Conservation (phyloP, 805 yeast genomes). For the Babjeviella inositovora region DNA sequence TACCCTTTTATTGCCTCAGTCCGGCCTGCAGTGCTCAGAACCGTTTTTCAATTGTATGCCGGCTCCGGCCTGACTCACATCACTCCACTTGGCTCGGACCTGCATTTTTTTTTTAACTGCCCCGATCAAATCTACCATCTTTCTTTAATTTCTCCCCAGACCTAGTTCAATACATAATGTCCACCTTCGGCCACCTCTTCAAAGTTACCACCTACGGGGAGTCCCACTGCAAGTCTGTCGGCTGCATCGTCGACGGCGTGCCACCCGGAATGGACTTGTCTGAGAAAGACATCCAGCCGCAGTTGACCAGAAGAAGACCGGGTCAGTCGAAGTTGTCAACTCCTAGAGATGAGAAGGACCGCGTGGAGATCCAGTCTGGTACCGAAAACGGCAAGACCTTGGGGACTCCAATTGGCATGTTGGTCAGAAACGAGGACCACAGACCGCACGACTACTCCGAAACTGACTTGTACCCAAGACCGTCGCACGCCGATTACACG, state of each 20-base stretch:
- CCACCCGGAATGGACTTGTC: constrained; percentile 86
- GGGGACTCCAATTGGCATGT: constrained; percentile 93
- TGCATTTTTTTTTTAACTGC: no score
- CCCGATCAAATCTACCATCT: no score
- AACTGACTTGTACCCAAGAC: constrained; percentile 92
- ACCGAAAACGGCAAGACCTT: constrained; percentile 81
- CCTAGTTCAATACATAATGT: no score
- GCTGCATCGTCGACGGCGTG: constrained; percentile 96
- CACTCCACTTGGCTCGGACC: no score
- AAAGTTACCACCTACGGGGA: constrained; percentile 94
- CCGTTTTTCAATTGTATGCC: no score
- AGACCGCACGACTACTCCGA: constrained; percentile 93
- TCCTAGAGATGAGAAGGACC: constrained; percentile 92
- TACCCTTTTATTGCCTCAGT: no score
- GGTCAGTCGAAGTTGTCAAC: constrained; percentile 89
- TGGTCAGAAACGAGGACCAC: constrained; percentile 88
- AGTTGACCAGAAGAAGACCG: constrained; percentile 91
- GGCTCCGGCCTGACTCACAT: no score
- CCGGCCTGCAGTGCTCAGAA: no score
- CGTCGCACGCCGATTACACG: constrained; percentile 95
- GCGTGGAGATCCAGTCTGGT: constrained; percentile 87
- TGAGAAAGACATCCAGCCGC: constrained; percentile 89
- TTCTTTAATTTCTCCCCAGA: no score
- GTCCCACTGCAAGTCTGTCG: constrained; percentile 94
- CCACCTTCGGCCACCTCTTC: constrained; percentile 22